A percentile compares a stretch with the other conserved stretches of the same genome.
Evolutionary conservation across 495 filamentous ascomycete genomes (phyloP).

Genomic region (Lindgomyces ingoldianus): DNA sequence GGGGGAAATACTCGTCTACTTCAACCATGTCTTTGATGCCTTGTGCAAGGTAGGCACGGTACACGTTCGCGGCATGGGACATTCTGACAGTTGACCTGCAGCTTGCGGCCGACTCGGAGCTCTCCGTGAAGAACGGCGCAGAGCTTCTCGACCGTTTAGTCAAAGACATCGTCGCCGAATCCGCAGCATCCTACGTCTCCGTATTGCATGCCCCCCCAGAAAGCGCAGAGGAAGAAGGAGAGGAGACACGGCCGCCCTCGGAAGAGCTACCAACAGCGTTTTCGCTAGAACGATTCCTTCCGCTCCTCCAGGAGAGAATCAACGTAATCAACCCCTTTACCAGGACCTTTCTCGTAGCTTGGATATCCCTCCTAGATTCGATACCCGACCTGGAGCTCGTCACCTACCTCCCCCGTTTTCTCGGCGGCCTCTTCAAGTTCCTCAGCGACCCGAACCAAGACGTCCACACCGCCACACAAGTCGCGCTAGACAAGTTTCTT

Average conservation of each 20-base stretch:
- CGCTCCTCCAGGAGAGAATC: slow-evolving; percentile 88
- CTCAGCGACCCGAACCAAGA: slow-evolving; percentile 88
- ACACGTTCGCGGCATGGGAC: too few relatives aligned
- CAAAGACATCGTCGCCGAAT: slow-evolving; percentile 98
- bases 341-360: slow-evolving; percentile 89
- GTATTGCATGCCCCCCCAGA: slow-evolving; percentile 63
- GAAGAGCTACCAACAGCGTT: slow-evolving; percentile 79
- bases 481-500: slow-evolving; percentile 87
- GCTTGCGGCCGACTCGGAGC: slow-evolving; percentile 93
- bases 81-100: too few relatives aligned
- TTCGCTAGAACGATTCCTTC: slow-evolving; percentile 87
- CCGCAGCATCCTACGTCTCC: slow-evolving; percentile 91
- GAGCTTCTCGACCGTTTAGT: slow-evolving; percentile 94
- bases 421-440: slow-evolving; percentile 88
- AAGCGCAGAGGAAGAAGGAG: slow-evolving; percentile 51
- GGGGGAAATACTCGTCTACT: slow-evolving; percentile 92
- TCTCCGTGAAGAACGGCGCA: slow-evolving; percentile 97
- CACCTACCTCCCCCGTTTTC: slow-evolving; percentile 84
- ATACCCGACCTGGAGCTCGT: slow-evolving; percentile 97
- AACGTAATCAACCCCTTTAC: slow-evolving; percentile 93
- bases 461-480: slow-evolving; percentile 89
- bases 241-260: slow-evolving; percentile 8
- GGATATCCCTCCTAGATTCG: slow-evolving; percentile 93
- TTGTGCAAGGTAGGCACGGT: slow-evolving; percentile 88
- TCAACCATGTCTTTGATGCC: slow-evolving; percentile 97